Evolutionary conservation across 2,329 filamentous ascomycete genomes (phyloP).

Genomic region (Fusarium marasasianum): DNA sequence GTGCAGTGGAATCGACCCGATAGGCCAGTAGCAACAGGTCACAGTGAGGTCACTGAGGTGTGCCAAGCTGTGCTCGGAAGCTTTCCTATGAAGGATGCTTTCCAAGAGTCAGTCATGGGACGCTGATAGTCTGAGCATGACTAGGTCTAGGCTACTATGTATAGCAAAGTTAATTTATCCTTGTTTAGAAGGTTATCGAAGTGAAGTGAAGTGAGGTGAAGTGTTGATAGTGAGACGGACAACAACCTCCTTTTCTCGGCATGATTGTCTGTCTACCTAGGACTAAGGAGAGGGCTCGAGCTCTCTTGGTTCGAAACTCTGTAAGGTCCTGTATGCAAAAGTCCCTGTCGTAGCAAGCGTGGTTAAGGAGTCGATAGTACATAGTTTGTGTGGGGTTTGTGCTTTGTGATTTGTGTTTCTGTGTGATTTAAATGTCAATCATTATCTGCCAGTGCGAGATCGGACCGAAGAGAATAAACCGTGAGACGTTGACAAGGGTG

Average conservation of each 20-base stretch:
- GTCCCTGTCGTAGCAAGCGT: not conserved
- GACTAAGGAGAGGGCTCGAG: not conserved
- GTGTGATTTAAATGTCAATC: slow-evolving; percentile 26
- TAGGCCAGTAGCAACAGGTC: not conserved
- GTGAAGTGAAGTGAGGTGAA: not conserved
- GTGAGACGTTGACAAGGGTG: slow-evolving; percentile 11
- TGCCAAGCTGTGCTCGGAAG: not conserved
- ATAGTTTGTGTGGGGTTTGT: slow-evolving; percentile 16
- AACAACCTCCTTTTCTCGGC: not conserved
- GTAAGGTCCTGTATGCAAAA: not conserved
- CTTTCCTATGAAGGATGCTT: not conserved
- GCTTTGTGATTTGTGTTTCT: not conserved
- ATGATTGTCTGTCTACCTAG: not conserved
- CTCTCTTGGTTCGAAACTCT: slow-evolving; percentile 10
- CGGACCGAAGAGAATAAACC: slow-evolving; percentile 24
- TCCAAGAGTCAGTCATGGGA: not conserved
- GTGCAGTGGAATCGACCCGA: slow-evolving; percentile 13
- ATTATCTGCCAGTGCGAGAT: slow-evolving; percentile 25
- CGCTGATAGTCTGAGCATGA: not conserved
- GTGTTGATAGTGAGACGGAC: not conserved
- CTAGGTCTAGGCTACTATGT: not conserved
- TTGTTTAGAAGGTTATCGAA: not conserved
- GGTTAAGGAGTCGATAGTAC: not conserved
- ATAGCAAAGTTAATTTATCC: not conserved
- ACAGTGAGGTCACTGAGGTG: not conserved